These are phyloP conservation scores for Lupinus albus DNA, from an alignment of 306 rosid genomes.

Conservation along the genomic window DNA sequence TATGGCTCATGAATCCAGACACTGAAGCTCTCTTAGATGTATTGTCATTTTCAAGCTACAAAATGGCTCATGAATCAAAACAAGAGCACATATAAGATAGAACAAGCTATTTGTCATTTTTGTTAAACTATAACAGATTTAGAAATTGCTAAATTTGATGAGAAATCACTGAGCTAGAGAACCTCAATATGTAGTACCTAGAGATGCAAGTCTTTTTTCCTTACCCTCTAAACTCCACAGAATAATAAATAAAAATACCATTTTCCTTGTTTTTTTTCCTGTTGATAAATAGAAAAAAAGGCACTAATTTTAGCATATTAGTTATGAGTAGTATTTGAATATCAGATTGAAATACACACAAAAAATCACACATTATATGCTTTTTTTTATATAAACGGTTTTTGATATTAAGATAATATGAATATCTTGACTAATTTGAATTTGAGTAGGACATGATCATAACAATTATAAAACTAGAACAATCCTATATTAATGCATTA, in stretches of 20 bases:
- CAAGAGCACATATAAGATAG: neutral
- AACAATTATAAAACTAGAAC: too few relatives aligned
- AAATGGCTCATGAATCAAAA: neutral
- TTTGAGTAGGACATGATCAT: too few relatives aligned
- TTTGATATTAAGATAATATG: too few relatives aligned
- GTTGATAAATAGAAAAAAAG: neutral
- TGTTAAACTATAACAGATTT: constrained; percentile 12
- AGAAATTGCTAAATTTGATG: constrained; percentile 38
- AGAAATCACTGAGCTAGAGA: neutral
- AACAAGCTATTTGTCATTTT: neutral
- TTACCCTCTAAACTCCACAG: neutral
- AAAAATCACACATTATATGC: too few relatives aligned
- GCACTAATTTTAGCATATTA: neutral
- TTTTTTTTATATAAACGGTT: too few relatives aligned
- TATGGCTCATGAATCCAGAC: neutral
- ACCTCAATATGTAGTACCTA: constrained; percentile 7
- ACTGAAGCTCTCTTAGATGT: neutral
- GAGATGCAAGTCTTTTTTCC: constrained; percentile 7
- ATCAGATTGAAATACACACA: too few relatives aligned
- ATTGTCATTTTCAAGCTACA: constrained; percentile 8
- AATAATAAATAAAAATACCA: neutral
- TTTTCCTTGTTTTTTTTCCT: too few relatives aligned
- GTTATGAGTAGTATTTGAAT: too few relatives aligned
- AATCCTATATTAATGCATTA: too few relatives aligned
- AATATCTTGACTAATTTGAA: too few relatives aligned